Conservation (phyloP, 148 eudicot species). For the Silene conica region DNA sequence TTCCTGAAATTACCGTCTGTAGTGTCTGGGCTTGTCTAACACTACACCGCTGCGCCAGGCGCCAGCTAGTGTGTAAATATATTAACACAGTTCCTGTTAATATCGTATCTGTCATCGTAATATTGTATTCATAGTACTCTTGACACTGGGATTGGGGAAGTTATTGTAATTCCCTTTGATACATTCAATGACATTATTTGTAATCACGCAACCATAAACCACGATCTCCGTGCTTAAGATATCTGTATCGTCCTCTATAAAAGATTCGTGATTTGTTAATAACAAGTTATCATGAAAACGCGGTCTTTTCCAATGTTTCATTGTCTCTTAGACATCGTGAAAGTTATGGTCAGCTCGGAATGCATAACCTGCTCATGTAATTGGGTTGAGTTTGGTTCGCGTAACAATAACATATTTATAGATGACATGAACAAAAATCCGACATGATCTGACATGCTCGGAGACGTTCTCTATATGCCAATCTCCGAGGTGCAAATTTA, state of each 20-base stretch:
- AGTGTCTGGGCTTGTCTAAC: neutral
- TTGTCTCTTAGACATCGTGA: too few relatives aligned
- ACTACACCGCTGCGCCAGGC: too few relatives aligned
- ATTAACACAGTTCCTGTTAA: neutral
- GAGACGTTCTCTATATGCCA: too few relatives aligned
- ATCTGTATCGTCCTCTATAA: too few relatives aligned
- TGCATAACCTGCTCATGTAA: too few relatives aligned
- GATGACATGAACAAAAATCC: too few relatives aligned
- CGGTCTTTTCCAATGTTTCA: too few relatives aligned
- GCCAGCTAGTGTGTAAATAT: neutral
- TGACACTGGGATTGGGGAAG: neutral
- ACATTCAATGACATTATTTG: neutral
- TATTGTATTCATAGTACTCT: slow-evolving; percentile 13
- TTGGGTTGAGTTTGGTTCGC: too few relatives aligned
- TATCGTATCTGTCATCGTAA: slow-evolving; percentile 11
- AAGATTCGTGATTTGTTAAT: neutral
- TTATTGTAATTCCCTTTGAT: neutral
- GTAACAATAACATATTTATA: too few relatives aligned
- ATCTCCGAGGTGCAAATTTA: neutral
- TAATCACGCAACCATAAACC: neutral
- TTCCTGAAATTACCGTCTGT: slow-evolving; percentile 10
- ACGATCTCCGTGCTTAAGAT: neutral
- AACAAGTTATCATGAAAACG: neutral
- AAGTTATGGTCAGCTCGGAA: too few relatives aligned
- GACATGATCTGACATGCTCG: too few relatives aligned